Percentiles rank a stretch among this genome's conserved stretches.
Conservation (phyloP, 176 grass and related monocot genomes). For the Miscanthus lutarioriparius region DNA sequence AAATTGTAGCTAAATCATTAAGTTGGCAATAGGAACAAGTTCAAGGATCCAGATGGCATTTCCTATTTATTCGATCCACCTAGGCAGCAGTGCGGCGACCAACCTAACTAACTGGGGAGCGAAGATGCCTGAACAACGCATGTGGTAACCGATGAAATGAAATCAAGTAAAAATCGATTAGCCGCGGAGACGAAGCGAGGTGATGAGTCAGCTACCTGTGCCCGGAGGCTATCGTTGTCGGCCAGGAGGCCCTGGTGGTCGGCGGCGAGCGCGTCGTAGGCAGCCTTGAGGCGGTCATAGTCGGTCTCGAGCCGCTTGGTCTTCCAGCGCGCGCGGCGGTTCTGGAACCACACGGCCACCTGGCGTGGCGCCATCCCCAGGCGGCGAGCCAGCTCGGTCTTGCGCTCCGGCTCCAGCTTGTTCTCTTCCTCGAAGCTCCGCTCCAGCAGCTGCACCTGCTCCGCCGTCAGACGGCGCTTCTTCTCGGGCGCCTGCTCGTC, state of each 20-base stretch:
- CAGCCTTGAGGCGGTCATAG: slow-evolving; percentile 72
- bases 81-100: background rate
- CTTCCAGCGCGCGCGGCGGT: slow-evolving; percentile 93
- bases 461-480: slow-evolving; percentile 83
- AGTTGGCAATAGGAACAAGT: background rate
- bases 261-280: slow-evolving; percentile 60
- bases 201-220: slow-evolving; percentile 43
- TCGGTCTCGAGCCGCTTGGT: slow-evolving; percentile 92
- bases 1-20: background rate
- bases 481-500: slow-evolving; percentile 86
- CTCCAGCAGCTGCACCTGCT: slow-evolving; percentile 79
- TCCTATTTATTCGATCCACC: background rate
- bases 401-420: slow-evolving; percentile 92
- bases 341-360: slow-evolving; percentile 96
- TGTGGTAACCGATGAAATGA: background rate
- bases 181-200: background rate
- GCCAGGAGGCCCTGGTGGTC: slow-evolving; percentile 63
- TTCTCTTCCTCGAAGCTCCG: slow-evolving; percentile 80
- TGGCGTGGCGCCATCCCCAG: slow-evolving; percentile 80
- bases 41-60: background rate
- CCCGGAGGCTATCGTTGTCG: slow-evolving; percentile 73
- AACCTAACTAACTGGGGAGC: background rate
- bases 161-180: background rate
- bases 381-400: slow-evolving; percentile 74
- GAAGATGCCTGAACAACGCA: background rate